phyloP scores from a whole-genome alignment of 1,139 yeast species.

The Suhomyces bokatorum region DNA sequence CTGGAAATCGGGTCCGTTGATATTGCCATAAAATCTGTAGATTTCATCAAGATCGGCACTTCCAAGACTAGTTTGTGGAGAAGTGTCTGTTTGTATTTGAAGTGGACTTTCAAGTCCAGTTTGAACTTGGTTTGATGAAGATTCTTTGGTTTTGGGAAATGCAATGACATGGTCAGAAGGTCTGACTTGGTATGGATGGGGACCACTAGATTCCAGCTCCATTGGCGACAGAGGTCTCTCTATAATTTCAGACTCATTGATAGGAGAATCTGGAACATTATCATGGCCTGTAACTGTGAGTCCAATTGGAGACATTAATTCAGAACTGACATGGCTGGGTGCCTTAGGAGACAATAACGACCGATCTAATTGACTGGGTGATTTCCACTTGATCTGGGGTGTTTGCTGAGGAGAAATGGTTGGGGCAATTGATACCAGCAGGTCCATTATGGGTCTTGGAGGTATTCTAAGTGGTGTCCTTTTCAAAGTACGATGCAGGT shows the following conservation, averaged over 20 bases:
- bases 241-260: not conserved
- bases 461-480: not conserved
- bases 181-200: slow-evolving; percentile 1
- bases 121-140: not conserved
- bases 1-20: slow-evolving; percentile 4
- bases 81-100: slow-evolving; percentile 1
- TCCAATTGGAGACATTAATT: not conserved
- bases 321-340: not conserved
- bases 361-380: slow-evolving; percentile 4
- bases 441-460: not conserved
- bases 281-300: no score
- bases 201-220: not conserved
- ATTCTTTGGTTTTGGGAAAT: not conserved
- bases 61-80: slow-evolving; percentile 7
- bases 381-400: slow-evolving; percentile 2
- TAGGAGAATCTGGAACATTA: not conserved
- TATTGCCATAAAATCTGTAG: slow-evolving; percentile 4
- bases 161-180: slow-evolving; percentile 5
- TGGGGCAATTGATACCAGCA: not conserved
- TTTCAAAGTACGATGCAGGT: no score
- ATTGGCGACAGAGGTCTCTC: not conserved
- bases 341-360: slow-evolving; percentile 1
- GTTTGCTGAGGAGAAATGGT: not conserved
- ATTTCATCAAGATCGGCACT: slow-evolving; percentile 8
- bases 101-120: not conserved